phyloP scores from a whole-genome alignment of 441 rosid genomes.

The Flueggea neowawraea region DNA sequence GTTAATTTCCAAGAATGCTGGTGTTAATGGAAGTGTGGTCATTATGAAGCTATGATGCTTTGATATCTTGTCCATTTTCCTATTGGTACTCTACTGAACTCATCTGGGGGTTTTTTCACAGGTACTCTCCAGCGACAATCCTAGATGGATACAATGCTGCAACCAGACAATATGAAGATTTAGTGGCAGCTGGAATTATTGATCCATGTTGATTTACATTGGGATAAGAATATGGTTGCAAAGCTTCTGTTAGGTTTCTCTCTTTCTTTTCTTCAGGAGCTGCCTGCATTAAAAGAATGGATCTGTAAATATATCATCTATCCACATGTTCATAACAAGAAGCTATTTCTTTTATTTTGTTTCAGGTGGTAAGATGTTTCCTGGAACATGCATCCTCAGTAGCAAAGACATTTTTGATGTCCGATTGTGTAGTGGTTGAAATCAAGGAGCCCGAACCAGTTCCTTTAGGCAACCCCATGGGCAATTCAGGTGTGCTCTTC shows the following conservation, averaged over 20 bases:
- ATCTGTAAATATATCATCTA: too few species aligned
- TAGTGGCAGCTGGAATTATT: slow-evolving; percentile 95
- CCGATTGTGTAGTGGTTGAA: slow-evolving; percentile 92
- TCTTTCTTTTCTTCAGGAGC: background rate
- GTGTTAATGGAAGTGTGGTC: slow-evolving; percentile 90
- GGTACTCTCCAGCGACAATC: slow-evolving; percentile 72
- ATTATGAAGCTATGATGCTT: slow-evolving; percentile 58
- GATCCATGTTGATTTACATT: slow-evolving; percentile 44
- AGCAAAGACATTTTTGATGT: slow-evolving; percentile 89
- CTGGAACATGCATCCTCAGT: slow-evolving; percentile 93
- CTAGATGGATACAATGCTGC: slow-evolving; percentile 89
- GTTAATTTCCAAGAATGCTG: slow-evolving; percentile 91
- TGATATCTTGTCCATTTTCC: background rate
- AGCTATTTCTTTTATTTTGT: background rate
- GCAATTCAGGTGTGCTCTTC: slow-evolving; percentile 61
- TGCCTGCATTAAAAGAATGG: background rate
- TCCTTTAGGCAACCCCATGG: slow-evolving; percentile 82
- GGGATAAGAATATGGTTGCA: background rate
- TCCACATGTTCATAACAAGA: too few species aligned
- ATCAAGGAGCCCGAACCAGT: slow-evolving; percentile 76
- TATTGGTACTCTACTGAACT: background rate
- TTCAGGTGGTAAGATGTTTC: slow-evolving; percentile 94
- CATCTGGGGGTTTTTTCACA: slow-evolving; percentile 9
- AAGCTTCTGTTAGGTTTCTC: background rate
- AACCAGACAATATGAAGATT: slow-evolving; percentile 87